Percentiles rank a stretch among this genome's conserved stretches.
phyloP scores from a whole-genome alignment of 2,329 filamentous ascomycete species.

The Fusarium pseudoanthophilum region DNA sequence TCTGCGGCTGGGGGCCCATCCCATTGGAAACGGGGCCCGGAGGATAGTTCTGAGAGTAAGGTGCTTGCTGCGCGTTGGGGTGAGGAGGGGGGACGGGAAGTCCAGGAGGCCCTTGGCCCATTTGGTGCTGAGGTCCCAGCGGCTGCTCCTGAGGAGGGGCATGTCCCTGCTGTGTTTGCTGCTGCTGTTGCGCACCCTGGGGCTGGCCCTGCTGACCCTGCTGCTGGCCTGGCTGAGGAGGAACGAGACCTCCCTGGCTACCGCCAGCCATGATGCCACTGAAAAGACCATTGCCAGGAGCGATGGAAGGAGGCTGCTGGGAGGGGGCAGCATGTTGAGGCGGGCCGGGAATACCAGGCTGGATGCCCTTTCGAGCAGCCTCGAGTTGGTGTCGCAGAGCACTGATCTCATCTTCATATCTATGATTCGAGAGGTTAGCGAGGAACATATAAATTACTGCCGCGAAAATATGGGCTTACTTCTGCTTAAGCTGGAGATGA shows the following conservation, averaged over 20 bases:
- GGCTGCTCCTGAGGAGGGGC: conserved; percentile 77
- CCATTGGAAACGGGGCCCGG: conserved; percentile 70
- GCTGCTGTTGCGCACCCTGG: conserved; percentile 57
- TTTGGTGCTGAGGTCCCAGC: conserved; percentile 61
- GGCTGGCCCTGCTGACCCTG: conserved; percentile 59
- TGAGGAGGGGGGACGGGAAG: conserved; percentile 67
- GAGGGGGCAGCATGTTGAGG: conserved; percentile 81
- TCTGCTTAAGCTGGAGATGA: conserved; percentile 88
- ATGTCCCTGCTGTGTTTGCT: conserved; percentile 51
- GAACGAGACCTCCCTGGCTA: conserved; percentile 84
- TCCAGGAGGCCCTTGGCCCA: conserved; percentile 80
- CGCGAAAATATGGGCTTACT: conserved; percentile 67
- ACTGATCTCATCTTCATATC: conserved; percentile 92
- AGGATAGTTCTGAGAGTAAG: conserved; percentile 77
- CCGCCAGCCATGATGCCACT: conserved; percentile 94
- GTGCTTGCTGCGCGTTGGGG: conserved; percentile 73
- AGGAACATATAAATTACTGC: neutral
- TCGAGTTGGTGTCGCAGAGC: conserved; percentile 89
- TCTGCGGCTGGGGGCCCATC: conserved; percentile 85
- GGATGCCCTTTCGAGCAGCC: conserved; percentile 73
- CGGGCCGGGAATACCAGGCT: conserved; percentile 71
- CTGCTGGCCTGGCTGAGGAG: conserved; percentile 79
- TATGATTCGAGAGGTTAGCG: conserved; percentile 52
- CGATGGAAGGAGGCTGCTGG: conserved; percentile 88
- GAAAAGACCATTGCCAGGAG: conserved; percentile 92